phyloP scores from a whole-genome alignment of 768 basidiomycete genomes.

The Paxillus involutus region DNA sequence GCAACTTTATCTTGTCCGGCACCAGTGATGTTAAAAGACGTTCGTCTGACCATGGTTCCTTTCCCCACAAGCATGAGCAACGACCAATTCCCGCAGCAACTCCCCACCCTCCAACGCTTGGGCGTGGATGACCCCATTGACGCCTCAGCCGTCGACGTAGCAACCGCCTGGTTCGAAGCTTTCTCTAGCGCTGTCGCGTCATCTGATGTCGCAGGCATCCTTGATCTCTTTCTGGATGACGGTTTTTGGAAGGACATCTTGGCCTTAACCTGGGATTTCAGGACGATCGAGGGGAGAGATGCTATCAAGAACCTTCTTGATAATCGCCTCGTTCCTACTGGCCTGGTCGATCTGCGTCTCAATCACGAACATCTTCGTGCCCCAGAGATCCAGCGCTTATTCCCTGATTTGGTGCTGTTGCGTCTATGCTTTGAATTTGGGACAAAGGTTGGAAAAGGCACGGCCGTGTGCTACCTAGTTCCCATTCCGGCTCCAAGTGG shows the following conservation, averaged over 20 bases:
- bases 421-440: slow-evolving; percentile 57
- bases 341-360: slow-evolving; percentile 16
- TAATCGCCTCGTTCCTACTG: slow-evolving; percentile 35
- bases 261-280: slow-evolving; percentile 56
- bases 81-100: slow-evolving; percentile 24
- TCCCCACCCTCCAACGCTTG: slow-evolving; percentile 29
- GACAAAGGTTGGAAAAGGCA: slow-evolving; percentile 45
- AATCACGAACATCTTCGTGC: slow-evolving; percentile 23
- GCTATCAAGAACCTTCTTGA: slow-evolving; percentile 39
- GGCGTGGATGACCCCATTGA: slow-evolving; percentile 22
- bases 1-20: too few relatives aligned
- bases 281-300: slow-evolving; percentile 42
- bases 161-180: slow-evolving; percentile 22
- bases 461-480: slow-evolving; percentile 54
- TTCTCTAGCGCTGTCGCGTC: slow-evolving; percentile 23
- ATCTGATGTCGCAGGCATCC: slow-evolving; percentile 13
- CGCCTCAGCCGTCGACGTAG: slow-evolving; percentile 19
- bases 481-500: slow-evolving; percentile 15
- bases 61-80: slow-evolving; percentile 8
- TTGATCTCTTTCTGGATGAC: slow-evolving; percentile 29
- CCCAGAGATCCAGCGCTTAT: slow-evolving; percentile 38
- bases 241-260: slow-evolving; percentile 54
- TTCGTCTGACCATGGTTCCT: background rate
- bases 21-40: background rate
- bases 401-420: slow-evolving; percentile 59